Base-by-base conservation (phyloP, 495 filamentous ascomycete species). In the Penicillium mononematosum region DNA sequence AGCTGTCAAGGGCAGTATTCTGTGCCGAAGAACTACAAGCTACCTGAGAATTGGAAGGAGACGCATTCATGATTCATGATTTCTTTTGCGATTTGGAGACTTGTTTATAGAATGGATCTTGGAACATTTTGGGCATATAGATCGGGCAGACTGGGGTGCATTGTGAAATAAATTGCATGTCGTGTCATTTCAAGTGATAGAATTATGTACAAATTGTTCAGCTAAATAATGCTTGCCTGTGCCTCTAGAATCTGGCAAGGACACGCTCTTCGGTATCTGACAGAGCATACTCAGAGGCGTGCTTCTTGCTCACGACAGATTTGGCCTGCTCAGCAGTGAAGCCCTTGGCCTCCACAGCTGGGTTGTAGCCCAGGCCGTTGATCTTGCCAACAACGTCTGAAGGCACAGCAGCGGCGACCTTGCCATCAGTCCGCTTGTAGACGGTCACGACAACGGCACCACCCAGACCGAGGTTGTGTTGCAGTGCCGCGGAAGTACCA, bases 381-480 rank as follows among this genome's bases (percentile, higher is more conserved):
- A 72, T 68, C 75, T 81, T 83, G 6, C 75, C 85, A 1, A 96
- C 82, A 12, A 75, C 77, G 24, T 76, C 79, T 32, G 76, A 79
- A 2, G 79, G 73, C 4, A 96, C 72, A 25, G 75, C 71, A 29
- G 66, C 72, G 24, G 84, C 84, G 53, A 70, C 75, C 70, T 80
- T 75, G 7, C 91, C 89, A 72, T 97, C 94, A 1, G 88, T 88
- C n/a, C 93, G 81, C 73, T 85, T 85, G 69, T 97, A 97, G 3
- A 97, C 87, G 5, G 91, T 94, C 16, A 93, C 88, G 0, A 98
- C 92, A 3, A 85, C 91, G 2, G 93, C 94, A 55, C 94, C 94
- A 2, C 94, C 94, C 22, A 98, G 76, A 0, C 94, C 94, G 4
- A 98, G 76, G 66, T 98, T 98, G 70, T 98, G 94, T 76, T 97